A percentile compares a stretch with the other conserved stretches of the same genome.
Evolutionary conservation across 257 asterid species (phyloP).

Genomic region (Petrea volubilis): DNA sequence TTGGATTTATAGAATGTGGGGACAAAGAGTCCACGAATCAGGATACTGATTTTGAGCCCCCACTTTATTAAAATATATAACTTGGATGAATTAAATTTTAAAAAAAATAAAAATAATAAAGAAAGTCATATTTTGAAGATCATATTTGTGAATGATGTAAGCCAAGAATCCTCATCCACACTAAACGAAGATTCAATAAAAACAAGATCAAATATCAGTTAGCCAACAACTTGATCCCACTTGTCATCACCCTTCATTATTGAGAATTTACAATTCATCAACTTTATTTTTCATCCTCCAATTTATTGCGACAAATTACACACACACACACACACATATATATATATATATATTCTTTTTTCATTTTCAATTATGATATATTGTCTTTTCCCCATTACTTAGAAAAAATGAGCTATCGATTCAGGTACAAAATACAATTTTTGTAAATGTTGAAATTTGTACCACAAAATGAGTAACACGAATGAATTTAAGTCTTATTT

Average conservation of each 20-base stretch:
- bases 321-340: no score
- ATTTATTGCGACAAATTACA: no score
- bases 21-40: not conserved
- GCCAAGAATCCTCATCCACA: slow-evolving; percentile 21
- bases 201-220: slow-evolving; percentile 18
- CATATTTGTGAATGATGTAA: slow-evolving; percentile 25
- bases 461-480: no score
- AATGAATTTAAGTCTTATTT: no score
- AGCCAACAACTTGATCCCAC: slow-evolving; percentile 27
- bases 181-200: slow-evolving; percentile 21
- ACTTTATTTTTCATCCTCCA: not conserved
- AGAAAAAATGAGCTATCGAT: no score
- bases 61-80: not conserved
- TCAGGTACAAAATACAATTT: no score
- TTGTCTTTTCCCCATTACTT: no score
- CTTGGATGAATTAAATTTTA: not conserved
- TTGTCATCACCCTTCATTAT: not conserved
- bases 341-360: no score
- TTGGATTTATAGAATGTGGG: not conserved
- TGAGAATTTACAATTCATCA: not conserved
- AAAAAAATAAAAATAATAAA: no score
- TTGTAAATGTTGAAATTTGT: no score
- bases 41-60: slow-evolving; percentile 10
- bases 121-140: not conserved
- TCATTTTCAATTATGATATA: no score